These are phyloP conservation scores for Cenchrus americanus DNA, from an alignment of 176 grass and related monocot species.

Conservation along the genomic window DNA sequence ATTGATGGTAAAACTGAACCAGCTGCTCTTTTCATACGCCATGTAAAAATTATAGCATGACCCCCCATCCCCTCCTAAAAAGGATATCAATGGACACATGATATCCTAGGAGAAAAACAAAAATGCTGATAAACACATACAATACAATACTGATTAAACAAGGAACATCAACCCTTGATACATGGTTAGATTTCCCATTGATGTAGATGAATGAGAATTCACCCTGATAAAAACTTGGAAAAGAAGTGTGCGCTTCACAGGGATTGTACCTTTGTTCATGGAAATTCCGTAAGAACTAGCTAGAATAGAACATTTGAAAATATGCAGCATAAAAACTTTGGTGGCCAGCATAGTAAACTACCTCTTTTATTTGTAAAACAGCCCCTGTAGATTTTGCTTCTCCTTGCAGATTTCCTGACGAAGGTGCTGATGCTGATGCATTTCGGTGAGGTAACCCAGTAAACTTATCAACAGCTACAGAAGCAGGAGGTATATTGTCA, in stretches of 20 bases:
- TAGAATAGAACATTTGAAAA: conserved; percentile 20
- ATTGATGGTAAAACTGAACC: background rate
- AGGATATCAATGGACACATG: background rate
- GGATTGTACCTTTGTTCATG: background rate
- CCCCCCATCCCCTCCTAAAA: too few species aligned
- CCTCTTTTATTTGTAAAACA: conserved; percentile 56
- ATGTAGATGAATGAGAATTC: conserved; percentile 16
- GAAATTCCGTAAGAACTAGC: background rate
- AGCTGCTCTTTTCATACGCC: background rate
- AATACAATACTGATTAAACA: background rate
- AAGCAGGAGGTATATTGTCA: conserved; percentile 33
- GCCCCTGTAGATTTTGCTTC: conserved; percentile 42
- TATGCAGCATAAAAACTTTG: conserved; percentile 31
- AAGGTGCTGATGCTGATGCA: conserved; percentile 35
- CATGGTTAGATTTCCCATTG: background rate
- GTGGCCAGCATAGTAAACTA: conserved; percentile 29
- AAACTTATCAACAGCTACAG: conserved; percentile 37
- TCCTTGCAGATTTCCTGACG: conserved; percentile 41
- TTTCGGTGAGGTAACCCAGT: conserved; percentile 35
- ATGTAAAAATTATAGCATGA: background rate
- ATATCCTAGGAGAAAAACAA: conserved; percentile 20
- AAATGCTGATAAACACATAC: background rate
- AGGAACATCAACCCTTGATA: background rate
- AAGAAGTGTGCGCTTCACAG: background rate
- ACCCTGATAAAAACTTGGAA: background rate